Base-by-base conservation (phyloP, 2,329 filamentous ascomycete species). In the Xylaria digitata region DNA sequence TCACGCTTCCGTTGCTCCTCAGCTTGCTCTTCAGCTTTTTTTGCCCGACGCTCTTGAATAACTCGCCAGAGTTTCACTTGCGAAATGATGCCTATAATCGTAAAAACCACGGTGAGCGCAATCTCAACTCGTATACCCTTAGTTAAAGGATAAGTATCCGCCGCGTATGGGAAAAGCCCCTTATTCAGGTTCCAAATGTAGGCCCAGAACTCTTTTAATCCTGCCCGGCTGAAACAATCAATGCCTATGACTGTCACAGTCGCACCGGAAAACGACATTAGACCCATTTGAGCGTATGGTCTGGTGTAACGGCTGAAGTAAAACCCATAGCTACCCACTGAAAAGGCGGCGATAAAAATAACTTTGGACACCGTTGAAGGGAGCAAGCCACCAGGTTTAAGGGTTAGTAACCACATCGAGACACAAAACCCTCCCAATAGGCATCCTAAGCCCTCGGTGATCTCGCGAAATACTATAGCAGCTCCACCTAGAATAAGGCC, bases 191-290 rank as follows among this genome's bases (percentile, higher is more conserved):
- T 82, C 95, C 95, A 98, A 43, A 97, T 85, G 77, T 96, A 98
- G 6, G 93, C 86, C 95, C 95, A 98, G 72, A 97, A 97, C 78
- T 98, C 95, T 78, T 97, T 97, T 73, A 97, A 82, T 0, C 95
- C 95, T n/a, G 94, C 93, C 69, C 89, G 85, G 74, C 90, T 95
- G 74, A 95, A 96, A 78, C 93, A 97, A 77, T 98, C 95, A 65
- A 98, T 92, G 2, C 95, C 95, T 2, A 98, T 80, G 15, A 97
- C 87, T 0, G 91, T 84, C 2, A 88, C 88, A 0, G 93, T 97
- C 3, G 93, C 90, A 7, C 95, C 95, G 4, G 89, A 86, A 75
- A 97, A 96, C 0, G 94, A 88, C 13, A 93, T 93, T 54, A 87
- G 88, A 13, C 83, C 82, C 43, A 97, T 95, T 55, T 97, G 81